These are phyloP conservation scores for Fusarium buharicum DNA, from an alignment of 2,329 filamentous ascomycete genomes.

Conservation along the genomic window DNA sequence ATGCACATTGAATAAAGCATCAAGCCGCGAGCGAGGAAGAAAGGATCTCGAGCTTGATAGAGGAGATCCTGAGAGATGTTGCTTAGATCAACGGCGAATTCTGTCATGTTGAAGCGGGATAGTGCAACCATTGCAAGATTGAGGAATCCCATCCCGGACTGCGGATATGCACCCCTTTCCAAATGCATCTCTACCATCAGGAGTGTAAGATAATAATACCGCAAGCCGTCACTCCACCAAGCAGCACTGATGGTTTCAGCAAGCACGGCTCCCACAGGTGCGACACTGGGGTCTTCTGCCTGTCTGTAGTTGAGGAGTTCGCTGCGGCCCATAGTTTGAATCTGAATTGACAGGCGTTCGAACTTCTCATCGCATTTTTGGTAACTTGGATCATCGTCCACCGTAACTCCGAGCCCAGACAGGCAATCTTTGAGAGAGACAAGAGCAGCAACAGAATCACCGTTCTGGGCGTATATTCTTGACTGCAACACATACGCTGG, in stretches of 20 bases:
- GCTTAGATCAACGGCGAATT: constrained; percentile 73
- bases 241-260: constrained; percentile 75
- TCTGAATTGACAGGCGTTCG: constrained; percentile 66
- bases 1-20: constrained; percentile 77
- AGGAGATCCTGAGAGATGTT: constrained; percentile 71
- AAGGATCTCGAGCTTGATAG: constrained; percentile 69
- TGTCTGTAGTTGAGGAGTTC: constrained; percentile 57
- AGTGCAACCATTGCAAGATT: constrained; percentile 75
- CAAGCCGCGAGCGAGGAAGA: constrained; percentile 73
- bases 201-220: constrained; percentile 77
- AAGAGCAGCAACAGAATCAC: constrained; percentile 76
- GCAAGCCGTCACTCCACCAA: constrained; percentile 77
- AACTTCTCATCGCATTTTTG: constrained; percentile 84
- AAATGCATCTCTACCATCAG: constrained; percentile 75
- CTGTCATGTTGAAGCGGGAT: constrained; percentile 75
- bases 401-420: constrained; percentile 71
- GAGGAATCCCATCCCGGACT: constrained; percentile 75
- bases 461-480: constrained; percentile 78
- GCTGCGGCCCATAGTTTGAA: constrained; percentile 66
- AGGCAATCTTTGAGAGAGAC: constrained; percentile 77
- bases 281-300: constrained; percentile 63
- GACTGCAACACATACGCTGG: constrained; percentile 86
- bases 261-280: constrained; percentile 75
- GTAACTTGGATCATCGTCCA: constrained; percentile 74
- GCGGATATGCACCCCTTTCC: constrained; percentile 71